Evolutionary conservation across 202 grass and related monocot species (phyloP), one percentile per base, ranked within the genome.

Genomic region (Hordeum pubiflorum): DNA sequence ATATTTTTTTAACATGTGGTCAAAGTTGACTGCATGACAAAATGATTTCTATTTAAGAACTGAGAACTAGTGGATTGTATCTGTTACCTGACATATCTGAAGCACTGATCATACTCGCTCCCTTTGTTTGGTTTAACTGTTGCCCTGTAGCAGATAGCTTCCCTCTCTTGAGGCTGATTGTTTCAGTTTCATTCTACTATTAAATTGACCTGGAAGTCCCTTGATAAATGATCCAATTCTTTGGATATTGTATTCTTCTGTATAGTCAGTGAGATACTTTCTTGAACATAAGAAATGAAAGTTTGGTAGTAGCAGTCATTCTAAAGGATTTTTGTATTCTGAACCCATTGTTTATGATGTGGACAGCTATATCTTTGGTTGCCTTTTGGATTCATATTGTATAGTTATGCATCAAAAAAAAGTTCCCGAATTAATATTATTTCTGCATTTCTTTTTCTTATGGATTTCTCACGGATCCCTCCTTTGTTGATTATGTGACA

Each of bases 401-500:
- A 21, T 62, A 61, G 21, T 64, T 34, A 18, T 38, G 9, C 15
- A 75, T 82, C 60, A 69, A 36, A 8, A 40, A 74, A 66, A 66
- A 23, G 24, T 13, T 2, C 64, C n/a, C 1, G 13, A 20, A 13
- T 23, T 69, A 31, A 69, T 58, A 34, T 68, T 70, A 36, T 79
- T 69, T 52, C 6, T 0, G 2, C 9, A 67, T 64, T 56, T 70
- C 3, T 40, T 23, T 63, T 44, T 18, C 26, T 38, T 10, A 52
- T 76, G 6, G 1, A 61, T 63, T 76, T 13, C 6, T 34, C 44
- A 5, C 14, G 36, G 29, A 37, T 13, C 39, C 43, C 23, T 27
- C 63, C 13, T 44, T 1, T 40, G 64, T 89, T 89, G 50, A 61
- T 74, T 82, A 82, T 59, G 22, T 60, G 34, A 32, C 67, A 66